Percentiles rank a stretch among this genome's conserved stretches.
Evolutionary conservation across 805 yeast genomes (phyloP).

Genomic region (Metschnikowia hibisci): DNA sequence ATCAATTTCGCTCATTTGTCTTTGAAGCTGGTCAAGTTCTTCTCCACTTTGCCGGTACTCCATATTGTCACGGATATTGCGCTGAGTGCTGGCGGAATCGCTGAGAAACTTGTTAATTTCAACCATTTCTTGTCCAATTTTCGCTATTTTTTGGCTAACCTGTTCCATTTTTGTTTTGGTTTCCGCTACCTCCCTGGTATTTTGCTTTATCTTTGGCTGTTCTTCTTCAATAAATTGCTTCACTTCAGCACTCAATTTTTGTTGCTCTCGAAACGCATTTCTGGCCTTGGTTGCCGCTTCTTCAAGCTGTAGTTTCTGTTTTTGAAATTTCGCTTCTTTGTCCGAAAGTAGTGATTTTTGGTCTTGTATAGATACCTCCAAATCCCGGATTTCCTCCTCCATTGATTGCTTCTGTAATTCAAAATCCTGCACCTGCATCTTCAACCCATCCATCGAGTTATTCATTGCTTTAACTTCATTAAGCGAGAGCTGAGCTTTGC

Average conservation of each 20-base stretch:
- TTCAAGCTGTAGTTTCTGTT: not conserved
- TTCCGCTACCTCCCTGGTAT: constrained; percentile 7
- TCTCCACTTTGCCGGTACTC: constrained; percentile 47
- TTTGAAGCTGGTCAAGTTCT: constrained; percentile 36
- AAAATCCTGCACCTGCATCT: constrained; percentile 34
- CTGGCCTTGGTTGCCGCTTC: constrained; percentile 1
- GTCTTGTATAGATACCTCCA: constrained; percentile 2
- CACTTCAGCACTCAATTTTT: constrained; percentile 9
- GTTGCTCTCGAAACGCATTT: constrained; percentile 3
- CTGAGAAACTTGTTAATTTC: constrained; percentile 39
- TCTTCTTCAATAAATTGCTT: constrained; percentile 23
- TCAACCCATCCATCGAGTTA: constrained; percentile 30
- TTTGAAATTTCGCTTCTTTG: constrained; percentile 3
- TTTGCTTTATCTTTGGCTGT: constrained; percentile 22
- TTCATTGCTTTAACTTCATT: constrained; percentile 29
- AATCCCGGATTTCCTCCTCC: constrained; percentile 12
- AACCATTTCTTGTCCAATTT: constrained; percentile 22
- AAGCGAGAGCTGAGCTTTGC: constrained; percentile 49
- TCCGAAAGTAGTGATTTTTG: constrained; percentile 6
- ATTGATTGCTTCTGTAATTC: constrained; percentile 17
- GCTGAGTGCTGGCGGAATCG: constrained; percentile 60
- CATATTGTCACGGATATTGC: constrained; percentile 61
- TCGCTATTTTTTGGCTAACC: constrained; percentile 12
- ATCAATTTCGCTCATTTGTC: constrained; percentile 45
- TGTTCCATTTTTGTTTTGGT: constrained; percentile 3